phyloP scores from a whole-genome alignment of 1,284 basidiomycete genomes.

The Exobasidium cylindrosporum region DNA sequence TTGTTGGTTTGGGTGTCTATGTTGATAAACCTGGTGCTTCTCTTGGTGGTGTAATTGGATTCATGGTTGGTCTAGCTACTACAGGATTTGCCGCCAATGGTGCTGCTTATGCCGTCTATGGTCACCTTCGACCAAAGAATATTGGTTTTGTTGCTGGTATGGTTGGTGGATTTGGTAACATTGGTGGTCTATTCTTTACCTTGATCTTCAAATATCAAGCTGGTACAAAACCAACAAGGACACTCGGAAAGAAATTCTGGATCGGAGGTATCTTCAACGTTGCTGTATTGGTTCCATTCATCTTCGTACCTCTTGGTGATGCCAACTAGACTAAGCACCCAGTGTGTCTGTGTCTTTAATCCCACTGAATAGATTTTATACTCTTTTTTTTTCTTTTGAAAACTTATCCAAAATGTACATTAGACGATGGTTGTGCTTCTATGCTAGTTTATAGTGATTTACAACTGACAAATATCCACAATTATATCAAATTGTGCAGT shows the following conservation, averaged over 20 bases:
- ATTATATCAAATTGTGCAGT: no score
- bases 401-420: no score
- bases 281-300: slow-evolving; percentile 35
- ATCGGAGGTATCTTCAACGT: slow-evolving; percentile 44
- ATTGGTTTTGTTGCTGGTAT: slow-evolving; percentile 43
- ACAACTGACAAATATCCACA: no score
- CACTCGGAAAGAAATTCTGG: slow-evolving; percentile 29
- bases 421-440: no score
- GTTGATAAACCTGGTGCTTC: slow-evolving; percentile 53
- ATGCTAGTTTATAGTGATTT: no score
- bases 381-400: no score
- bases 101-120: slow-evolving; percentile 40
- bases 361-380: no score
- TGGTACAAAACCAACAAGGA: slow-evolving; percentile 24
- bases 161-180: slow-evolving; percentile 39
- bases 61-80: slow-evolving; percentile 42
- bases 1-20: slow-evolving; percentile 61
- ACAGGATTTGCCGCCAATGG: slow-evolving; percentile 44
- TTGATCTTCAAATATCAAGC: slow-evolving; percentile 38
- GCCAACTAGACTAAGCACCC: slow-evolving; percentile 3
- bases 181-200: slow-evolving; percentile 41
- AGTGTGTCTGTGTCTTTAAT: no score
- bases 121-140: slow-evolving; percentile 35
- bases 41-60: slow-evolving; percentile 36
- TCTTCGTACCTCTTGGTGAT: slow-evolving; percentile 27